Evolutionary conservation across 2,329 filamentous ascomycete genomes (phyloP).

Genomic region (Colletotrichum sp.): DNA sequence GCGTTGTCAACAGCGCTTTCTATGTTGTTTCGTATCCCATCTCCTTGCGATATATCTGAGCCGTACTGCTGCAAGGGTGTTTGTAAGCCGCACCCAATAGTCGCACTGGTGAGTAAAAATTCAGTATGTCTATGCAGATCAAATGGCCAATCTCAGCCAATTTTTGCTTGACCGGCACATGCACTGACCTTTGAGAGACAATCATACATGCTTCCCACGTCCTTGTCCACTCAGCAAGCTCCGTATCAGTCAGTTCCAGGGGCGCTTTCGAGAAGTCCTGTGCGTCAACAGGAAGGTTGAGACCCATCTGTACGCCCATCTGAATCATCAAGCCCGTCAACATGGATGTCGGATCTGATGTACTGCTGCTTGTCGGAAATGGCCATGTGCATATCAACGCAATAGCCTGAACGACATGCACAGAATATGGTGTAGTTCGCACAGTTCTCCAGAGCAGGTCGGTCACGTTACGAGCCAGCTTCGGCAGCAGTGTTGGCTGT

Average conservation of each 20-base stretch:
- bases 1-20: background rate
- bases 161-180: background rate
- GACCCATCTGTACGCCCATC: background rate
- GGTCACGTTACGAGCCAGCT: constrained; percentile 1
- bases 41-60: background rate
- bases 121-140: background rate
- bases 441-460: constrained; percentile 9
- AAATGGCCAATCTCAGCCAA: background rate
- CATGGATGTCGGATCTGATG: background rate
- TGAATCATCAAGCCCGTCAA: background rate
- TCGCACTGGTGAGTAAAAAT: background rate
- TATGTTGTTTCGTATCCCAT: background rate
- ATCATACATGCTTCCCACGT: background rate
- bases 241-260: background rate
- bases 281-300: background rate
- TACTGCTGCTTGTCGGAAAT: background rate
- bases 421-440: background rate
- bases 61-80: background rate
- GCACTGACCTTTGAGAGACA: background rate
- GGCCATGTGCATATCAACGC: background rate
- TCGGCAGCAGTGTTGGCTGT: constrained; percentile 6
- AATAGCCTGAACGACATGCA: background rate
- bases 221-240: background rate
- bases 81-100: background rate
- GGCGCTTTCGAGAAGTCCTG: background rate